Evolutionary conservation across 169 alveolate species (phyloP), one percentile per base, ranked within the genome.

Genomic region (Besnoitia besnoiti): DNA sequence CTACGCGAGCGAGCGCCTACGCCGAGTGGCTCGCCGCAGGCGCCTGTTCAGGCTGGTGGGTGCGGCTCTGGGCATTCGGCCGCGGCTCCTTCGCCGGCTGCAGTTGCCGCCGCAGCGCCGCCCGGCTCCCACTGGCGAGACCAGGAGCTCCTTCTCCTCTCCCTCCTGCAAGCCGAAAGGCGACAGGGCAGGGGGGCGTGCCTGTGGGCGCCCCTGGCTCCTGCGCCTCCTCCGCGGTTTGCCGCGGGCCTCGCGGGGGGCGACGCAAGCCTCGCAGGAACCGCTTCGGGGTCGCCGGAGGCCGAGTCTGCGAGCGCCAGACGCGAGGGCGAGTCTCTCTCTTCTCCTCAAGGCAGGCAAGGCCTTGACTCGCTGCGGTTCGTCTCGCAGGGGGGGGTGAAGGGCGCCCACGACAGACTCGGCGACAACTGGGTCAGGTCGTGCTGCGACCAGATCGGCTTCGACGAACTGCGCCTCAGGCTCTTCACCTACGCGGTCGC

Each of bases 391-490:
- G 7, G 67, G 67, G 24, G 67, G 24, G 67, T 5, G 24, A n/a
- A 3, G 12, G 67, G 30, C 33, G 24, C 33, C 12, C 67, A 55
- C 67, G 67, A 55, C 5, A 55, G 5, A n/a, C 5, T n/a, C 12
- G 67, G 24, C 24, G 67, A 55, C 47, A 73, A 73, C 82, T 73
- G 82, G 82, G 82, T 73, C 14, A n/a, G n/a, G 12, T n/a, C 27
- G 47, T 73, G 82, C 44, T 73, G 82, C 46, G 46, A n/a, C n/a
- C 82, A n/a, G 16, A 73, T 73, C 82, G 82, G 82, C 14, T 73
- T 73, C 82, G 47, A 73, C 30, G 82, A 73, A 1, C 44, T 73
- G 82, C 82, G 46, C 16, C 46, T 73, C 47, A 19, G 82, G 8
- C 46, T 73, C 47, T 73, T 73, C 46, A 73, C 82, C 14, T 73